These are phyloP conservation scores for Graphiopsis chlorocephala DNA, from an alignment of 2,329 filamentous ascomycete species.

Conservation along the genomic window DNA sequence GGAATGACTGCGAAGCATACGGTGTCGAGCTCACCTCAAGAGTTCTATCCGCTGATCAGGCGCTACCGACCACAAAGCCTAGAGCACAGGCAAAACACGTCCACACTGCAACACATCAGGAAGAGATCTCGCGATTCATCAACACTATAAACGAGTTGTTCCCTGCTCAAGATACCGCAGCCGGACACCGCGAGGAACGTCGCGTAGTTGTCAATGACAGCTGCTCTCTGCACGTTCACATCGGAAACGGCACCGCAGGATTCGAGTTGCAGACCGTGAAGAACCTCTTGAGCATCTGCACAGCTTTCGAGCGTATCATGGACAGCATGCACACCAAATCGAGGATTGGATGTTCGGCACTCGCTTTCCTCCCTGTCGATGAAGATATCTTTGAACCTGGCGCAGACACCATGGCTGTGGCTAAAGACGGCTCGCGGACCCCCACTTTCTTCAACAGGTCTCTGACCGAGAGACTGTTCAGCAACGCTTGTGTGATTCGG, in stretches of 20 bases:
- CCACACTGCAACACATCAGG: background rate
- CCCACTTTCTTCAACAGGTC: background rate
- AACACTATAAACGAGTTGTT: background rate
- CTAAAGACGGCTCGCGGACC: background rate
- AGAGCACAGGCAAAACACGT: background rate
- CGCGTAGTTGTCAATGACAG: background rate
- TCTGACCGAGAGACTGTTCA: background rate
- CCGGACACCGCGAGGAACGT: background rate
- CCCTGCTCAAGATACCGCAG: background rate
- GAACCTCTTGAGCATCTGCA: constrained; percentile 20
- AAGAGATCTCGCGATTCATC: background rate
- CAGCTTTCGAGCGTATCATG: constrained; percentile 21
- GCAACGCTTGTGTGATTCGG: background rate
- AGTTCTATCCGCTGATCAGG: background rate
- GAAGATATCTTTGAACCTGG: background rate
- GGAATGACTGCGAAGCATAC: background rate
- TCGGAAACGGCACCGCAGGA: constrained; percentile 14
- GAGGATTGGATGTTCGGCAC: constrained; percentile 7
- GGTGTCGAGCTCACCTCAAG: background rate
- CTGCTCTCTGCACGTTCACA: constrained; percentile 23
- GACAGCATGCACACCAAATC: constrained; percentile 19
- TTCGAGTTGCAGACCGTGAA: constrained; percentile 21
- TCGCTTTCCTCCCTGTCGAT: background rate
- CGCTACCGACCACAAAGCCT: background rate
- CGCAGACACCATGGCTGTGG: background rate